phyloP scores from a whole-genome alignment of 2,329 filamentous ascomycete genomes.

The Xylariaceae sp. region DNA sequence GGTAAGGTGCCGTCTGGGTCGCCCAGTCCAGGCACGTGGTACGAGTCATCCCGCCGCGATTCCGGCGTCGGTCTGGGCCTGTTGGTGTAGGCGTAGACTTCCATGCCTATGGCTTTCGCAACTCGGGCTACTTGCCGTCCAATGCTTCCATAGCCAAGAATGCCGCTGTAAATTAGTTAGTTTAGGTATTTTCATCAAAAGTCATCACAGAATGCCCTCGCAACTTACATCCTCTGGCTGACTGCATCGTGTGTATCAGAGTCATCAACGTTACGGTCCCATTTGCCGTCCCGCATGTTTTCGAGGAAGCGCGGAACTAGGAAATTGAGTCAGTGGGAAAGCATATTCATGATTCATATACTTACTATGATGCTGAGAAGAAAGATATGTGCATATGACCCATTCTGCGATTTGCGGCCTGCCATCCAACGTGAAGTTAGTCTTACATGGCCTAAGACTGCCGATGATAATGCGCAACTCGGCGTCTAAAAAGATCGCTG shows the following conservation, averaged over 20 bases:
- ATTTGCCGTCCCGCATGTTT: conserved; percentile 46
- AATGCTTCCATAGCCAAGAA: conserved; percentile 50
- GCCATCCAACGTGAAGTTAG: conserved; percentile 1
- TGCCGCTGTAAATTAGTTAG: conserved; percentile 34
- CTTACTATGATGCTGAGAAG: conserved; percentile 52
- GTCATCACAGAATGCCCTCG: not conserved
- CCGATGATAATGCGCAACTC: not conserved
- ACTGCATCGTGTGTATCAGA: conserved; percentile 50
- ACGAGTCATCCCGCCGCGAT: conserved; percentile 60
- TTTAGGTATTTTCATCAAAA: not conserved
- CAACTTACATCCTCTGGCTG: conserved; percentile 51
- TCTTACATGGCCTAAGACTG: not conserved
- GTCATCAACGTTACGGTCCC: conserved; percentile 41
- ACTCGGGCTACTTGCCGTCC: conserved; percentile 51
- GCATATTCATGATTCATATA: not conserved
- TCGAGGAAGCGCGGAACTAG: conserved; percentile 50
- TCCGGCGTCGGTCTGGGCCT: conserved; percentile 61
- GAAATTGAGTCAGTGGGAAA: not conserved
- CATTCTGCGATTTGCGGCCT: conserved; percentile 62
- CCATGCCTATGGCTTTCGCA: conserved; percentile 63
- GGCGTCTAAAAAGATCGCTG: not conserved
- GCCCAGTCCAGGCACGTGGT: conserved; percentile 64
- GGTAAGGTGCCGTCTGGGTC: conserved; percentile 47
- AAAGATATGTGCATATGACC: conserved; percentile 55
- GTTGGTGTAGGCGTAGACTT: conserved; percentile 70